These are phyloP conservation scores for Oryza punctata DNA, from an alignment of 176 grass and related monocot genomes.

Conservation along the genomic window DNA sequence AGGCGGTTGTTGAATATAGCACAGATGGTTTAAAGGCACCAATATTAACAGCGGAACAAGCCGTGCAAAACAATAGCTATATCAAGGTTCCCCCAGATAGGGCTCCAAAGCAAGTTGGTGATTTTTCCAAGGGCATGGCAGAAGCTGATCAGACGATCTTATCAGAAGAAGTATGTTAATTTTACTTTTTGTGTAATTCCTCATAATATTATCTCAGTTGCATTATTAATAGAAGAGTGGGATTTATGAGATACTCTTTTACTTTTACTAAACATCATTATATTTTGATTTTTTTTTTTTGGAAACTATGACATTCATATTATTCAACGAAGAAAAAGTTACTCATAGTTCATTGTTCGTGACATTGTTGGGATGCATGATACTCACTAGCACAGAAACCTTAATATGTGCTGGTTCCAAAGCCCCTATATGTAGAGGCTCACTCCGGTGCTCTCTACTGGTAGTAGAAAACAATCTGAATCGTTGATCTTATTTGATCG, in stretches of 20 bases:
- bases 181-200: background rate
- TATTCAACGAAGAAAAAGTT: too few relatives aligned
- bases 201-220: background rate
- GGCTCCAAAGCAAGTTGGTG: slow-evolving; percentile 62
- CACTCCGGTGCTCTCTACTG: too few relatives aligned
- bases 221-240: background rate
- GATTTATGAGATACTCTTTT: background rate
- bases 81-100: slow-evolving; percentile 40
- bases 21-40: slow-evolving; percentile 56
- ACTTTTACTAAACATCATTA: too few relatives aligned
- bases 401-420: too few relatives aligned
- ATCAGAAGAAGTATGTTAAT: slow-evolving; percentile 57
- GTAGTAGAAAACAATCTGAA: too few relatives aligned
- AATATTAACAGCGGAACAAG: slow-evolving; percentile 69
- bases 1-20: slow-evolving; percentile 60
- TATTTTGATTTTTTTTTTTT: too few relatives aligned
- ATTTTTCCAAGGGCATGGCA: slow-evolving; percentile 68
- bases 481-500: too few relatives aligned
- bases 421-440: too few relatives aligned
- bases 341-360: background rate
- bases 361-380: background rate
- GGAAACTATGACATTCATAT: too few relatives aligned
- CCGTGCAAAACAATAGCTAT: slow-evolving; percentile 58
- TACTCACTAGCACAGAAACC: too few relatives aligned
- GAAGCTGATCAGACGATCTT: slow-evolving; percentile 73